These are phyloP conservation scores for Neonectria sp. DNA, from an alignment of 2,329 filamentous ascomycete genomes.

Conservation along the genomic window DNA sequence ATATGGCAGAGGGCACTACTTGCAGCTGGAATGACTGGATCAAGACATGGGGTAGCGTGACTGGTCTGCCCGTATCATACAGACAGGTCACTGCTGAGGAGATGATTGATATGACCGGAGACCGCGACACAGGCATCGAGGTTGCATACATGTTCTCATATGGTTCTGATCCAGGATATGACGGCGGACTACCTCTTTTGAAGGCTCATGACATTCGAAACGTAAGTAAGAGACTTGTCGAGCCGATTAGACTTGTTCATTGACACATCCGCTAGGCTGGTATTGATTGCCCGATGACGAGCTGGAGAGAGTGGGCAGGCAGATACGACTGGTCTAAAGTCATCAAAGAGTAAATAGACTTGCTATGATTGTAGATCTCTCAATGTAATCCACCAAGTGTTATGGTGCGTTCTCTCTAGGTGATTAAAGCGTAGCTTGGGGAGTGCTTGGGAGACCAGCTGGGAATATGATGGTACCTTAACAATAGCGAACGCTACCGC, in stretches of 20 bases:
- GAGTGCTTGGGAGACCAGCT: too few species aligned
- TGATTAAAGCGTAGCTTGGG: neutral
- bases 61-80: slow-evolving; percentile 54
- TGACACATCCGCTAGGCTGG: slow-evolving; percentile 15
- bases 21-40: slow-evolving; percentile 65
- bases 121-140: slow-evolving; percentile 61
- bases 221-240: slow-evolving; percentile 52
- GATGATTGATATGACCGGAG: slow-evolving; percentile 55
- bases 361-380: neutral
- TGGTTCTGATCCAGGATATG: slow-evolving; percentile 63
- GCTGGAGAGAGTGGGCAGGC: slow-evolving; percentile 25
- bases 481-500: too few species aligned
- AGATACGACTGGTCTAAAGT: slow-evolving; percentile 25
- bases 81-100: slow-evolving; percentile 58
- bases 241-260: neutral
- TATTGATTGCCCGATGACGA: slow-evolving; percentile 28
- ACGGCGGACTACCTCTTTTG: slow-evolving; percentile 61
- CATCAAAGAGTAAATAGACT: neutral
- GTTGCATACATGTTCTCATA: slow-evolving; percentile 64
- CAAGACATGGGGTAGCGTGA: slow-evolving; percentile 57
- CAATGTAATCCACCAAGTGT: neutral
- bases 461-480: too few species aligned
- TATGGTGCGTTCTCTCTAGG: neutral
- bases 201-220: slow-evolving; percentile 60
- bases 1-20: slow-evolving; percentile 63